Base-by-base conservation (phyloP, 306 rosid genomes). In the Rosa multiflora region DNA sequence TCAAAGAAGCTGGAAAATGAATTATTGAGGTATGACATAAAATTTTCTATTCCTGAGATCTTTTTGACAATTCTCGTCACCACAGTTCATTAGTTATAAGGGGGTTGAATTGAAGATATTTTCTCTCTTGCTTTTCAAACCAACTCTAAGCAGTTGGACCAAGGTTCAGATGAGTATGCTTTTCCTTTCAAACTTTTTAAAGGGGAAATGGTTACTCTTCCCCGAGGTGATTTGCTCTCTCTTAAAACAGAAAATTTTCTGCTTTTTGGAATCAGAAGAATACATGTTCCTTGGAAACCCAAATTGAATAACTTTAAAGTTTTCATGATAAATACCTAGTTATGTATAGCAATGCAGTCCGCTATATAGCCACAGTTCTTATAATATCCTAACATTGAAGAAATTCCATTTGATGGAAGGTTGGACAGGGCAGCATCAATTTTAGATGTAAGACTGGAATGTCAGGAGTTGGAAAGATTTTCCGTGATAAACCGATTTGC, bases 401-500 rank as follows among this genome's bases (percentile, higher is more conserved):
- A 21, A 21, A 42, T 74, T 42, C 49, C 79, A 6, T 64, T 76
- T 83, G 74, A 26, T 48, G 49, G 55, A 88, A 88, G 91, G 82
- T 82, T 86, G 72, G 88, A 82, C 79, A 86, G 68, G 76, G 79
- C 82, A 39, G 67, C 82, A 59, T 88, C 91, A 40, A 68, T 86
- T 52, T 74, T 84, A 71, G 87, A 88, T 47, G 9, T 86, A 55
- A 78, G 81, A 83, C 73, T 86, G 68, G 91, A 88, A 75, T 86
- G 84, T 52, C 83, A 84, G 79, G 91, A 88, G 72, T 84, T 88
- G 87, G 91, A 88, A 82, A 87, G 83, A 80, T 79, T 86, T 77
- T 86, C 88, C 35, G 86, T 88, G 56, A 84, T 88, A 70, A 84
- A 88, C 80, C 91, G 91, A 10, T 88, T 86, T 78, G 91, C 91